Evolutionary conservation across 495 filamentous ascomycete genomes (phyloP).

Genomic region (Penicillium nucicola): DNA sequence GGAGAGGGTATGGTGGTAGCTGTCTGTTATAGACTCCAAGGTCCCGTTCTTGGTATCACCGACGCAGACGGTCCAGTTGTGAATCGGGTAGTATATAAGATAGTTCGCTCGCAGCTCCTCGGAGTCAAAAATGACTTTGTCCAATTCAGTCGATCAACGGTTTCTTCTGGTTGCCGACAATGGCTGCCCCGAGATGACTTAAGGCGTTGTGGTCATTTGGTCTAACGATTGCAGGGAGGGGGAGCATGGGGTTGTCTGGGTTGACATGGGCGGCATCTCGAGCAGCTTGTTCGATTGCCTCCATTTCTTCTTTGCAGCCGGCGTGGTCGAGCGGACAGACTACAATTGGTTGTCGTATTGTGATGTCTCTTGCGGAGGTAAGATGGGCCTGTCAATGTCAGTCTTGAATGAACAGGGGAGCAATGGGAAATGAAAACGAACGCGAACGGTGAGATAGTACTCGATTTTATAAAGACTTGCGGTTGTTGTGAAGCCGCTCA

Average conservation of each 20-base stretch:
- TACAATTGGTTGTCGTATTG: conserved; percentile 88
- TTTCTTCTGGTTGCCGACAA: conserved; percentile 83
- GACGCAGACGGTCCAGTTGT: background rate
- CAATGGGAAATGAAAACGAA: conserved; percentile 34
- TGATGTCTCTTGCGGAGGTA: conserved; percentile 86
- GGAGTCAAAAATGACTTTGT: background rate
- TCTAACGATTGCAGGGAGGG: conserved; percentile 75
- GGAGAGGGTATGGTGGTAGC: no score
- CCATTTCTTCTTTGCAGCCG: conserved; percentile 96
- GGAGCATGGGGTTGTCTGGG: conserved; percentile 83
- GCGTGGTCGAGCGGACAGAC: conserved; percentile 95
- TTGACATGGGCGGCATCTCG: conserved; percentile 86
- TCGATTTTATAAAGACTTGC: conserved; percentile 97
- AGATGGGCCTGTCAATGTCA: conserved; percentile 68
- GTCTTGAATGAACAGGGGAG: background rate
- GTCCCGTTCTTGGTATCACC: background rate
- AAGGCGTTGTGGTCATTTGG: conserved; percentile 74
- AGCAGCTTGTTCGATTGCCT: conserved; percentile 91
- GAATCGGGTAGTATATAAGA: background rate
- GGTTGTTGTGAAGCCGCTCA: conserved; percentile 89
- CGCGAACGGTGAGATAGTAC: conserved; percentile 93
- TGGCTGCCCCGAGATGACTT: conserved; percentile 72
- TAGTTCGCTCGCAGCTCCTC: background rate
- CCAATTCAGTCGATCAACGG: conserved; percentile 74
- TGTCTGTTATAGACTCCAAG: no score